Conservation (phyloP, 108 stramenopile species). For the Cyclotella kingstonii region DNA sequence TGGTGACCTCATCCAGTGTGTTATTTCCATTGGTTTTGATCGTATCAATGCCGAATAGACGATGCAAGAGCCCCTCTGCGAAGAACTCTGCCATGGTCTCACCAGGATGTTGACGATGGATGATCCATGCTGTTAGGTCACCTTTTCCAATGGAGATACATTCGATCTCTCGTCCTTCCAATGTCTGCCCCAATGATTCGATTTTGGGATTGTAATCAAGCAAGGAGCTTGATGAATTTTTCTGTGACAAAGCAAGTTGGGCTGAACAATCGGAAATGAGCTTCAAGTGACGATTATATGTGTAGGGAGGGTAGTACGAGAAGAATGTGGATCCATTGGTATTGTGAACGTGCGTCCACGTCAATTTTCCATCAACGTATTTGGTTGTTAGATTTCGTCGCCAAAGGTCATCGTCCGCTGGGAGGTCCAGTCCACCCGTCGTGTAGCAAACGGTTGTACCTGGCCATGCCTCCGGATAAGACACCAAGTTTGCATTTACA, state of each 20-base stretch:
- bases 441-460: conserved; percentile 68
- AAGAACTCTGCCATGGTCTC: conserved; percentile 85
- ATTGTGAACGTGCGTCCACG: conserved; percentile 60
- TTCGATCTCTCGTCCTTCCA: conserved; percentile 81
- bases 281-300: conserved; percentile 70
- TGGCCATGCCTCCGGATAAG: conserved; percentile 70
- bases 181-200: conserved; percentile 57
- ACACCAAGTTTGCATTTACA: conserved; percentile 60
- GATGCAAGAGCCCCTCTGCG: conserved; percentile 70
- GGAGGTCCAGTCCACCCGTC: conserved; percentile 23
- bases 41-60: conserved; percentile 52
- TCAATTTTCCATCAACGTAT: conserved; percentile 61
- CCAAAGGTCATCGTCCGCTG: conserved; percentile 59
- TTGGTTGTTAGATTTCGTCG: conserved; percentile 51
- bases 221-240: no score
- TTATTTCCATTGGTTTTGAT: conserved; percentile 13
- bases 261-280: conserved; percentile 53
- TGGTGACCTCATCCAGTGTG: conserved; percentile 48
- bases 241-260: background rate
- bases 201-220: conserved; percentile 35
- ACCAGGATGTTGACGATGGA: conserved; percentile 86
- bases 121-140: conserved; percentile 62
- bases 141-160: conserved; percentile 70
- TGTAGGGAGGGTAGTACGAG: conserved; percentile 74
- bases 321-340: conserved; percentile 59